Evolutionary conservation across 345 rosid genomes (phyloP), one percentile per base, ranked within the genome.

Genomic region (Viola odorata): DNA sequence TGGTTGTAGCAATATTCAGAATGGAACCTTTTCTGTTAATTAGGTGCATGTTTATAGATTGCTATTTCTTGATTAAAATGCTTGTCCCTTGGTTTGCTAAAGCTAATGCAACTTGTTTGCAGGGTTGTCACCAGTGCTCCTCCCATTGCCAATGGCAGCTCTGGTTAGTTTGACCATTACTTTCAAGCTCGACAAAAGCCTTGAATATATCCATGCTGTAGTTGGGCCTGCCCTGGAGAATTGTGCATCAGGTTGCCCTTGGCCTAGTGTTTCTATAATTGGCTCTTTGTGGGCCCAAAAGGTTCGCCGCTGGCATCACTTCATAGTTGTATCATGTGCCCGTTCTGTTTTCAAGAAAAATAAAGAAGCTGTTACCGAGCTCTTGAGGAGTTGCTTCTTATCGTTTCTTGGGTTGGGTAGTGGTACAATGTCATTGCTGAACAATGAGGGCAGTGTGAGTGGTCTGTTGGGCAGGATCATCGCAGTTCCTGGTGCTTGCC

Each of bases 201-300:
- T 71, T 3, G 88, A 83, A 55, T 79, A 79, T 77, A 74, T 85
- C 58, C 84, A 73, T 36, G 82, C 84, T 6, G 84, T 85, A 47
- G 84, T 66, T 45, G 91, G 91, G 40, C 88, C 84, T 2, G 88
- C 88, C 6, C 58, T 83, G 58, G 91, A 85, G 74, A 74, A 67
- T 64, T 79, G 84, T 65, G 81, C 86, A 16, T 68, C 81, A 15
- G 77, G 80, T 41, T 81, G 85, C 66, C 71, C 84, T 23, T 79
- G 86, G 84, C 77, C 79, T 37, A 72, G 75, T 57, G 73, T 79
- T 60, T 73, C 84, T 6, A 70, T 76, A 51, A 73, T 85, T 10
- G 77, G 86, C 50, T 83, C 88, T 62, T 78, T 85, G 9, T 85
- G 91, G 91, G 84, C 82, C 37, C 91, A 83, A 59, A 85, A 85